Conservation (phyloP, 176 grass and related monocot species). For the Raddia distichophylla region DNA sequence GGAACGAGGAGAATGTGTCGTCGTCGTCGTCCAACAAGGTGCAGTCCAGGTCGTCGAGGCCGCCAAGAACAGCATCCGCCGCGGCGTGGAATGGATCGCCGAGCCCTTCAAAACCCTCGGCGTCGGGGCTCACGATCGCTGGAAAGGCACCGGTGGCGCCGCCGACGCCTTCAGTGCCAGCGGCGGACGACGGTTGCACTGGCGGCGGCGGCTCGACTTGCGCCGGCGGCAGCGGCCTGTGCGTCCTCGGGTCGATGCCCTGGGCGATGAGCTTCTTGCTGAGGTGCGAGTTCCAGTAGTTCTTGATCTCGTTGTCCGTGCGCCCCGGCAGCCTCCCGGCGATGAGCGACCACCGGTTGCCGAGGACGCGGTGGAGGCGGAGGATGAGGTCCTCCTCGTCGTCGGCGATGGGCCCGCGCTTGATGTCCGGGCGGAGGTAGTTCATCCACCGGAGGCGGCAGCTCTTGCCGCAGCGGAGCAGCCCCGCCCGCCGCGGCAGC, state of each 20-base stretch:
- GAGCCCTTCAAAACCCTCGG: conserved; percentile 38
- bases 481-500: conserved; percentile 73
- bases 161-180: neutral
- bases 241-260: conserved; percentile 75
- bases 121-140: conserved; percentile 17
- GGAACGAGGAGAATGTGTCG: conserved; percentile 63
- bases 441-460: conserved; percentile 96
- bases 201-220: neutral
- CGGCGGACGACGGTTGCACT: neutral
- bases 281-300: conserved; percentile 87
- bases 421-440: conserved; percentile 80
- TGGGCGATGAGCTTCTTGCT: conserved; percentile 73
- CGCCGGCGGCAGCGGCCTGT: conserved; percentile 44
- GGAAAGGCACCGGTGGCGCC: conserved; percentile 25
- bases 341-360: conserved; percentile 92
- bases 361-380: conserved; percentile 89
- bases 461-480: conserved; percentile 85
- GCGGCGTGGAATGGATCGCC: neutral
- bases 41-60: conserved; percentile 22
- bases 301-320: conserved; percentile 92
- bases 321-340: conserved; percentile 74
- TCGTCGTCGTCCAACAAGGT: conserved; percentile 51
- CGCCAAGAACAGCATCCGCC: conserved; percentile 11
- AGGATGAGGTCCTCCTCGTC: conserved; percentile 94
- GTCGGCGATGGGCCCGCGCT: conserved; percentile 69